Conservation (phyloP, 106 monocot genomes). For the Chionographis japonica region DNA sequence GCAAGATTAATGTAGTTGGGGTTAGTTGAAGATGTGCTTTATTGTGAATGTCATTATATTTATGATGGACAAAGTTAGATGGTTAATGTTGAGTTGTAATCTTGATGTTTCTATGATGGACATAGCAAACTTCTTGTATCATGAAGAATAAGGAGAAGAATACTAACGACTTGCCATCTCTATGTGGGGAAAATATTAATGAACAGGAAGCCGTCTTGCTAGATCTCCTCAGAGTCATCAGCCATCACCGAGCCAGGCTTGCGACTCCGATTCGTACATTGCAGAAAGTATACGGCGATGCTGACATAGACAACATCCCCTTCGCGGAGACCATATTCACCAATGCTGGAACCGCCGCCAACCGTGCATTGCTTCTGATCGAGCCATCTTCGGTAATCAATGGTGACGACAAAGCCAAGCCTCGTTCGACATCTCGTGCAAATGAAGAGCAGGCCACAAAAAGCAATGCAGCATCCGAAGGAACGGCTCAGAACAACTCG, state of each 20-base stretch:
- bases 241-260: slow-evolving; percentile 87
- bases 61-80: too few relatives aligned
- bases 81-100: too few relatives aligned
- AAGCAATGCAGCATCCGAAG: slow-evolving; percentile 16
- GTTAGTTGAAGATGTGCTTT: too few relatives aligned
- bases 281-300: slow-evolving; percentile 78
- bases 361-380: slow-evolving; percentile 63
- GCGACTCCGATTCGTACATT: slow-evolving; percentile 94
- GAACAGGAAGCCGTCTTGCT: slow-evolving; percentile 74
- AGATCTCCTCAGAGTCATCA: slow-evolving; percentile 86
- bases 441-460: slow-evolving; percentile 47
- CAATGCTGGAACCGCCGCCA: slow-evolving; percentile 21
- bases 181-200: background rate
- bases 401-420: slow-evolving; percentile 48
- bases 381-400: slow-evolving; percentile 52
- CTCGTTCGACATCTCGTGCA: slow-evolving; percentile 20
- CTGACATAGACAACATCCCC: slow-evolving; percentile 65
- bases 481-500: slow-evolving; percentile 6
- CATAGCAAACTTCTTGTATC: too few relatives aligned
- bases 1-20: too few relatives aligned
- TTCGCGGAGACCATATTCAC: slow-evolving; percentile 58
- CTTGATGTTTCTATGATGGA: too few relatives aligned
- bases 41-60: too few relatives aligned
- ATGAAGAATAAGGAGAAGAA: background rate
- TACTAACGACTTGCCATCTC: background rate